Base-by-base conservation (phyloP, 371 early-diverging fungal species). In the Rhizopus delemar region DNA sequence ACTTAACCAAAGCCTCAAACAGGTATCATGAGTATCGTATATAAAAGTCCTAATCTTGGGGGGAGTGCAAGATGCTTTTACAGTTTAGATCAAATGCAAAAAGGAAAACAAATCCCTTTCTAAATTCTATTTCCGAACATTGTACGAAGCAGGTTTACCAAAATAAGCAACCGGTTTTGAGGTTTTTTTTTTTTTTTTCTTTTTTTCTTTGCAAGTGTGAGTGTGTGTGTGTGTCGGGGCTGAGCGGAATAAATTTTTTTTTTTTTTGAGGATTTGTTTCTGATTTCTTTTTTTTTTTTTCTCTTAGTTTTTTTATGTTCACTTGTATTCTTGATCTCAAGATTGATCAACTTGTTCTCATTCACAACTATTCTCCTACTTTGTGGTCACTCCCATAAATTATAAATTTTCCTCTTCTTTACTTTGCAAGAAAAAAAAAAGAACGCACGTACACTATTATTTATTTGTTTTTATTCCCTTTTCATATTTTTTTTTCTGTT, bases 311-410 rank as follows among this genome's bases (percentile, higher is more conserved):
- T 43, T 64, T 64, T 64, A 64, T 64, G 65, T 64, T 64, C 41
- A 48, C 22, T 29, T 59, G 51, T 51, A 51, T 35, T 59, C 59
- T 65, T 59, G 65, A 52, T 65, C 60, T 46, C 35, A 43, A 59
- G 46, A 38, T 52, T 60, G 65, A 59, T 65, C 65, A 65, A 65
- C 52, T 51, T 46, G 36, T 55, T 59, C 52, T 59, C 33, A 16
- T 43, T 55, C 46, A 54, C 58, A 56, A 55, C 56, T 22, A 36
- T 28, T 51, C 51, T 39, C 36, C 38, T 48, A 48, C 48, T 48
- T 58, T 41, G 59, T 58, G 59, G 31, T 55, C 29, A 38, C 53
- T 51, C 45, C 63, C 63, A 57, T 62, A 62, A 62, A 38, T 39
- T 22, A 2, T 29, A 13, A 5, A 13, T 22, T 52, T 31, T 13